A percentile compares a stretch with the other conserved stretches of the same genome.
These are phyloP conservation scores for Viola odorata DNA, from an alignment of 345 rosid species.

Conservation along the genomic window DNA sequence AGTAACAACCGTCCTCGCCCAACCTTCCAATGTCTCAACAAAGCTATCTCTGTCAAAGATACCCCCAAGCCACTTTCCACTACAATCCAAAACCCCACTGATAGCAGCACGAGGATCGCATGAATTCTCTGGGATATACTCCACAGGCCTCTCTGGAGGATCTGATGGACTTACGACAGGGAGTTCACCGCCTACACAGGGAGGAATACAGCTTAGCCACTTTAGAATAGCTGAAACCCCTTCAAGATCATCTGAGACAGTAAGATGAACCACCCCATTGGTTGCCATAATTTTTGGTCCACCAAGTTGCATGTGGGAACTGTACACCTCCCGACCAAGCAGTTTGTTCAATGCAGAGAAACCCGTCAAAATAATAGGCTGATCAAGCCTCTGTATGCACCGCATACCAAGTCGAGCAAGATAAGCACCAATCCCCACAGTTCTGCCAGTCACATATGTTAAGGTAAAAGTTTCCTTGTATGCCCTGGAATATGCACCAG, in stretches of 20 bases:
- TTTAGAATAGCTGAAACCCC: constrained; percentile 86
- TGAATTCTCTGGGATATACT: constrained; percentile 77
- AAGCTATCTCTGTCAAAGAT: constrained; percentile 94
- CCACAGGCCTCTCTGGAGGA: constrained; percentile 84
- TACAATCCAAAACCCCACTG: constrained; percentile 51
- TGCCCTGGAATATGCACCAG: constrained; percentile 96
- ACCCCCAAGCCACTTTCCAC: constrained; percentile 90
- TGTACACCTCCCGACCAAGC: constrained; percentile 98
- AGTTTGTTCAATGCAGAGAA: constrained; percentile 97
- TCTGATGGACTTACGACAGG: constrained; percentile 62
- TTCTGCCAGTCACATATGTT: constrained; percentile 92
- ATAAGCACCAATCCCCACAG: constrained; percentile 98
- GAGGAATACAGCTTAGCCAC: constrained; percentile 92
- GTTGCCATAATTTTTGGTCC: constrained; percentile 99
- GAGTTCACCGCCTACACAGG: constrained; percentile 67
- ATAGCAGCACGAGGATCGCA: constrained; percentile 99
- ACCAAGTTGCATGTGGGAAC: constrained; percentile 99
- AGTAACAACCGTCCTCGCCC: constrained; percentile 99
- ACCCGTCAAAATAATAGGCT: constrained; percentile 96
- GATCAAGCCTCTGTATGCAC: constrained; percentile 98
- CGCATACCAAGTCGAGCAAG: constrained; percentile 99
- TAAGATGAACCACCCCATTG: constrained; percentile 95
- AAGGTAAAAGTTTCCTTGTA: constrained; percentile 92
- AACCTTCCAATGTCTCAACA: constrained; percentile 89
- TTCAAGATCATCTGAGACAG: constrained; percentile 97